These are phyloP conservation scores for Borealophlyctis nickersoniae DNA, from an alignment of 192 early-diverging fungal genomes.

Conservation along the genomic window DNA sequence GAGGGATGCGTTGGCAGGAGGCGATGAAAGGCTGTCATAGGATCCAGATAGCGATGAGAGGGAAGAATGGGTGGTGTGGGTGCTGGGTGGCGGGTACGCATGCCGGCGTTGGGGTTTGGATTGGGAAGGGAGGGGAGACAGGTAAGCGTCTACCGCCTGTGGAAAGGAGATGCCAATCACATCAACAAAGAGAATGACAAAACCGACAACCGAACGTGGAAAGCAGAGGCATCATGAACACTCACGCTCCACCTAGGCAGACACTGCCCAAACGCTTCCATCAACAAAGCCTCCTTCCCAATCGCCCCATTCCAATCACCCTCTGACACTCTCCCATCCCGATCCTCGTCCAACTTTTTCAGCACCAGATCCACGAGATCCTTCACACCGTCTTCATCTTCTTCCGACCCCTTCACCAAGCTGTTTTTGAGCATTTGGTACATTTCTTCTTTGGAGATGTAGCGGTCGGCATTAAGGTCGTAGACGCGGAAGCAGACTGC, in stretches of 20 bases:
- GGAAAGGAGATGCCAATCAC: neutral
- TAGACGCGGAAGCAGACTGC: slow-evolving; percentile 62
- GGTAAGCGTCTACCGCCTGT: neutral
- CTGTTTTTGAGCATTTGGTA: slow-evolving; percentile 62
- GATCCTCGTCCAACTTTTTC: slow-evolving; percentile 59
- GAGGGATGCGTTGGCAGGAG: neutral
- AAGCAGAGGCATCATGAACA: neutral
- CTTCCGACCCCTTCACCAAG: slow-evolving; percentile 52
- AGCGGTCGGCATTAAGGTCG: slow-evolving; percentile 60
- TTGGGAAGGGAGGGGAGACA: neutral
- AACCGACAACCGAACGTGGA: neutral
- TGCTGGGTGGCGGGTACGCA: neutral
- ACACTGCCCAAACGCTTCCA: slow-evolving; percentile 63
- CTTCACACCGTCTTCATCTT: slow-evolving; percentile 64
- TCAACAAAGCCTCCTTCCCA: slow-evolving; percentile 50
- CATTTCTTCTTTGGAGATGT: slow-evolving; percentile 67
- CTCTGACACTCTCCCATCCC: slow-evolving; percentile 57
- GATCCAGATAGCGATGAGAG: neutral
- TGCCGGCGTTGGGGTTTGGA: neutral
- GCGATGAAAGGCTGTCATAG: neutral
- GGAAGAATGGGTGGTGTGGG: neutral
- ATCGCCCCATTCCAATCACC: slow-evolving; percentile 56
- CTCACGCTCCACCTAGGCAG: slow-evolving; percentile 41
- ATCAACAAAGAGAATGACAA: neutral
- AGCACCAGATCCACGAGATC: slow-evolving; percentile 58